Evolutionary conservation across 805 yeast genomes (phyloP), one percentile per base, ranked within the genome.

Genomic region (Barnettozyma vustinii): DNA sequence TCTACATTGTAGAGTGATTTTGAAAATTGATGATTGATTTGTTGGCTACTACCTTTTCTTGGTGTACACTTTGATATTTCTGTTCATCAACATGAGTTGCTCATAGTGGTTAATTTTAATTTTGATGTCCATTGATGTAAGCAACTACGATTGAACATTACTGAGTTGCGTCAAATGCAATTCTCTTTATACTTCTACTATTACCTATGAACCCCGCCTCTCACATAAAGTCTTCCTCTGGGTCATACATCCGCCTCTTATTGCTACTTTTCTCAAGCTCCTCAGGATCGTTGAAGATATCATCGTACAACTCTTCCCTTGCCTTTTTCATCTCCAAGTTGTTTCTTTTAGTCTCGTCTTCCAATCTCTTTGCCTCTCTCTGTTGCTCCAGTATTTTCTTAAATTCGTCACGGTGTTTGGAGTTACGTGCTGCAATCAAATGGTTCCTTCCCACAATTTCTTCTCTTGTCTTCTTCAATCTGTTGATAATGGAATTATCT

Each of bases 391-490:
- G 43, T 9, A 48, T 25, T 27, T 48, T 49, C 21, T 52, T 42
- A 12, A 49, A 49, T 3, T 49, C 59, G 18, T 71, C 71, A 45
- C 64, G 65, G 21, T 68, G 73, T 60, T 71, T 73, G 47, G 72
- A 73, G 20, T 64, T 54, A 46, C 68, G 68, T 27, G 71, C 72
- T 46, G 64, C 59, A 9, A 66, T 66, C 18, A 64, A 42, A 43
- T 56, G 55, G 12, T 61, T 46, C 56, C 65, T 47, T 43, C 68
- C 66, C 25, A 68, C 52, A 18, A 72, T 59, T 58, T 85, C 91
- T 1, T 71, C 68, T 52, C 80, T 77, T 5, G 92, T 83, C 64
- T 83, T 84, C 58, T 76, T 79, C 51, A 86, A 66, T 53, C 81
- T 71, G 56, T 84, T 85, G 36, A 87, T 62, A 2, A 83, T 69